A percentile compares a stretch with the other conserved stretches of the same genome.
phyloP scores from a whole-genome alignment of 306 rosid species.

The Urtica urens region DNA sequence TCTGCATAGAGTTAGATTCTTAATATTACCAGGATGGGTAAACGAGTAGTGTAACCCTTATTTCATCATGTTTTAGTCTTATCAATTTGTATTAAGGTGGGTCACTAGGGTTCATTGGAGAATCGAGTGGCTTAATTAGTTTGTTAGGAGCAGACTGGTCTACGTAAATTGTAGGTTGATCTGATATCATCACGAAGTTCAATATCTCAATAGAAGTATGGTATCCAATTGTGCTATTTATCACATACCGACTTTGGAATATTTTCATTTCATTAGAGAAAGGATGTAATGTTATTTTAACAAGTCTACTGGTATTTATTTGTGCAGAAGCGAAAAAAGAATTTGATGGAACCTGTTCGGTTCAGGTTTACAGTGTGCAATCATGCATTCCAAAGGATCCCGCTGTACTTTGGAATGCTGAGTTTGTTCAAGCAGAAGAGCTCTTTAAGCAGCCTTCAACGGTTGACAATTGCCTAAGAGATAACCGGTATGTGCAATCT shows the following conservation, averaged over 20 bases:
- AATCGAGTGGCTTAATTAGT: no score
- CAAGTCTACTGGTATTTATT: no score
- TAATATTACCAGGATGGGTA: no score
- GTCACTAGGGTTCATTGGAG: no score
- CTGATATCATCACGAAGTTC: no score
- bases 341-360: slow-evolving; percentile 70
- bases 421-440: slow-evolving; percentile 88
- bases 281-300: slow-evolving; percentile 7
- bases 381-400: slow-evolving; percentile 86
- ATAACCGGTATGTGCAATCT: slow-evolving; percentile 74
- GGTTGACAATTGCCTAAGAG: slow-evolving; percentile 76
- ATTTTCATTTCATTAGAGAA: slow-evolving; percentile 10
- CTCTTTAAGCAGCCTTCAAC: slow-evolving; percentile 68
- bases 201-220: no score
- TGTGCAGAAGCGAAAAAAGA: slow-evolving; percentile 77
- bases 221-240: neutral
- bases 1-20: no score
- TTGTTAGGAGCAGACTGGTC: no score
- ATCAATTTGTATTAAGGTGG: no score
- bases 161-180: no score
- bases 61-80: no score
- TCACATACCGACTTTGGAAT: neutral
- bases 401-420: slow-evolving; percentile 81
- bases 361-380: slow-evolving; percentile 90
- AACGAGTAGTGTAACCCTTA: no score